These are phyloP conservation scores for Abrus precatorius DNA, from an alignment of 306 rosid genomes.

Conservation along the genomic window DNA sequence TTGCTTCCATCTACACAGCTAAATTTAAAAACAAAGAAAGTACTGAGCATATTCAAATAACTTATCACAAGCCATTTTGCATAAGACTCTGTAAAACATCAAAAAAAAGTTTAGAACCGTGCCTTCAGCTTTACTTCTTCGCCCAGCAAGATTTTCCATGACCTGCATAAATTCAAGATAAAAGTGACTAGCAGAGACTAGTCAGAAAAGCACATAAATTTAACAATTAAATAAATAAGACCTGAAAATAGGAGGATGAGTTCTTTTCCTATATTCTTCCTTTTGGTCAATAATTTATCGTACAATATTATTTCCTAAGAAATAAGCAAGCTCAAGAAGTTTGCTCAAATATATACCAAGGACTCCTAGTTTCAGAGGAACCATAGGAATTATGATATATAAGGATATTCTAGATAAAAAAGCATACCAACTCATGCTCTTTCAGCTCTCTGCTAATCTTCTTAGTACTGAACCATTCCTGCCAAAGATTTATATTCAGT, in stretches of 20 bases:
- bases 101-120: slow-evolving; percentile 38
- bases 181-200: slow-evolving; percentile 19
- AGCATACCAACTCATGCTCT: slow-evolving; percentile 61
- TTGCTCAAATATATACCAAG: slow-evolving; percentile 3
- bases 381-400: background rate
- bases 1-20: slow-evolving; percentile 13
- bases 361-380: slow-evolving; percentile 27
- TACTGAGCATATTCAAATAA: background rate
- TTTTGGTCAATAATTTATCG: slow-evolving; percentile 28
- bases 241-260: slow-evolving; percentile 15
- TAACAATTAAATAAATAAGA: slow-evolving; percentile 8
- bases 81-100: slow-evolving; percentile 4
- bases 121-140: slow-evolving; percentile 58
- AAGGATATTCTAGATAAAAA: slow-evolving; percentile 27
- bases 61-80: slow-evolving; percentile 18
- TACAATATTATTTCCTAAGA: background rate
- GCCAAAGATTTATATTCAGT: slow-evolving; percentile 49
- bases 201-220: background rate
- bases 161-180: slow-evolving; percentile 62
- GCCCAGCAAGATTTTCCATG: slow-evolving; percentile 47
- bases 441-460: slow-evolving; percentile 50
- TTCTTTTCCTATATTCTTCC: slow-evolving; percentile 14
- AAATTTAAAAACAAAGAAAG: background rate
- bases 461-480: slow-evolving; percentile 69
- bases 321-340: slow-evolving; percentile 27